Evolutionary conservation across 2,329 filamentous ascomycete genomes (phyloP), one percentile per base, ranked within the genome.

Genomic region (Fusarium nodosum): DNA sequence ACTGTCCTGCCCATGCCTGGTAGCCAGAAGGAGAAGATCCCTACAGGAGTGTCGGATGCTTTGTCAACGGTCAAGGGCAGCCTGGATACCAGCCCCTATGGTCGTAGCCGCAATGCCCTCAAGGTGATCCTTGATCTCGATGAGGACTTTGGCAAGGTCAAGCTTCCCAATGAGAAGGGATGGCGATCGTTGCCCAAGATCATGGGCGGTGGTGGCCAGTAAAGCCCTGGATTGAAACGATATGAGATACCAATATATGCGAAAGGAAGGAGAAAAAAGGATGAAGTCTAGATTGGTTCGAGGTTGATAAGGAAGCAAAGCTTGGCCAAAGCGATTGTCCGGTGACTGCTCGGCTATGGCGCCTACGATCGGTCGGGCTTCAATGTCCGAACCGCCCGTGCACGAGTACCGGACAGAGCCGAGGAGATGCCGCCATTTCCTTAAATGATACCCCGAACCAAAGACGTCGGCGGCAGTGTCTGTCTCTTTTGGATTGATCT

Each of bases 101-200:
- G 81, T 47, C 82, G 86, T 74, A 97, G 93, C 81, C 87, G 94
- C 64, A 98, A 97, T 78, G 95, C 95, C 13, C 85, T 98, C 73
- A 97, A 97, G 87, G 93, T 97, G 74, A 95, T 98, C 74, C 88
- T 97, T 50, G 95, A 98, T 79, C 84, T 98, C 65, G 95, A 98
- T 77, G 91, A 96, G 82, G 92, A 97, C 78, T 97, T 98, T 84
- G 95, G 95, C 66, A 88, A 90, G 72, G 82, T 92, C 64, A 89
- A 87, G 80, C 77, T 92, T 64, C 86, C 86, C 18, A 82, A 83
- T 72, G 81, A 84, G 68, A 79, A 84, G 73, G 79, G 81, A 34
- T 88, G 86, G 87, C 84, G 84, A 76, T 79, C 81, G 24, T 71
- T 89, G 72, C 86, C 86, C 22, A 79, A 78, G 53, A 77, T 82